Base-by-base conservation (phyloP, 208 protist species). In the Leishmania mexicana region DNA sequence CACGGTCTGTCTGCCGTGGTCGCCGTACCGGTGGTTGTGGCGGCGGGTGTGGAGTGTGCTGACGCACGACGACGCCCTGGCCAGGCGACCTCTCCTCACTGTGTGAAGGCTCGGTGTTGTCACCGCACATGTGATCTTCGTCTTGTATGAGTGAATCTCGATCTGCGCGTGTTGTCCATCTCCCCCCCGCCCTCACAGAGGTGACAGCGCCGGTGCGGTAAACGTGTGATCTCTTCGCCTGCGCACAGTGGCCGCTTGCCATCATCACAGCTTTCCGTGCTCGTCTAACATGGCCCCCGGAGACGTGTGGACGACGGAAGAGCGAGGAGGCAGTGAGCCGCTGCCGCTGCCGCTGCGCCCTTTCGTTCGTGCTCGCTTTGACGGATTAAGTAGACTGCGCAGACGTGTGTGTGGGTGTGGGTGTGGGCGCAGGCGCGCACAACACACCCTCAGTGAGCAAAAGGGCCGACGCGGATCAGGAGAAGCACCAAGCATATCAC, bases 51-150 rank as follows among this genome's bases (percentile, higher is more conserved):
- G 89, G 89, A 58, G 60, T 35, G 76, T 93, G 6, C 86, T 95
- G 71, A 70, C 85, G 28, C 83, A 93, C 80, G 92, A 93, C 71
- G 92, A 95, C 67, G 89, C 89, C 1, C 83, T 95, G 28, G 87
- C 79, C 11, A 88, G 89, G 40, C 89, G 88, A 45, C 89, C 89
- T 10, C 31, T 91, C 21, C 86, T 95, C 4, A 91, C 88, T 5
- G 89, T 92, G 47, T 95, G 45, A 68, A 40, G 31, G 62, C 13
- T 40, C 31, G 31, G 62, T 13, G 62, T 31, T 40, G 11, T 67
- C 62, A 3, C 62, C 31, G 62, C 13, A 13, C 62, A 24, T 19
- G 28, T n/a, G 62, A 17, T 40, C 13, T 38, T 28, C 13, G 11
- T 64, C 28, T 31, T 67, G 62, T 67, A 38, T 31, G n/a, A 13